Evolutionary conservation across 306 rosid species (phyloP), one percentile per base, ranked within the genome.

Genomic region (Acacia confusa): DNA sequence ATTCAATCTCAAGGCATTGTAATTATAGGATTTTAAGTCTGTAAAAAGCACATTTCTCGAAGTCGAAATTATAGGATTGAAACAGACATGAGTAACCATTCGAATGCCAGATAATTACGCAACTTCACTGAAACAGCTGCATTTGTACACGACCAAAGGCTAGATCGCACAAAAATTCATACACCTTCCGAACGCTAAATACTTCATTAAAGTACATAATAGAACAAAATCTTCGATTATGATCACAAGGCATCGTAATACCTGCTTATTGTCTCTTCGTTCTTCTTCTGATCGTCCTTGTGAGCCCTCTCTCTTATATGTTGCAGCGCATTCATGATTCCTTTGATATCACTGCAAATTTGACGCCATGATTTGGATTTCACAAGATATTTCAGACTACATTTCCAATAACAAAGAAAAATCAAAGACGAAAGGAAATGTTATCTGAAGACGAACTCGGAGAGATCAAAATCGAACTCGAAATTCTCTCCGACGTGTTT

Each of bases 181-280:
- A 19, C 55, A 34, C 74, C 30, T 79, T 70, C 25, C 28, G 47
- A n/a, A 75, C 24, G 9, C 15, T 12, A 76, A n/a, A 44, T 24
- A 50, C 79, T 80, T 40, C 50, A 48, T 68, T 81, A 75, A 19
- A 78, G 30, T 25, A 32, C 57, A 68, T 0, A 2, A 14, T 24
- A 34, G 61, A 53, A 43, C 9, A 20, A 74, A 79, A 32, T 66
- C 15, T 75, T 82, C 78, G 34, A 82, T 41, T 28, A 43, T 27
- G 57, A 76, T 60, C 34, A 15, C 76, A 77, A 22, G 50, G 84
- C 32, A 61, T 73, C 20, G 76, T 74, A 55, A 40, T 78, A 95
- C 99, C 99, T 93, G 4, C 92, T 89, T 81, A 95, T 95, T 4
- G 98, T 95, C 83, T 95, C 97, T 82, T 92, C 97, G 79, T 92